Conservation (phyloP, 345 rosid species). For the Lepidium sativum region DNA sequence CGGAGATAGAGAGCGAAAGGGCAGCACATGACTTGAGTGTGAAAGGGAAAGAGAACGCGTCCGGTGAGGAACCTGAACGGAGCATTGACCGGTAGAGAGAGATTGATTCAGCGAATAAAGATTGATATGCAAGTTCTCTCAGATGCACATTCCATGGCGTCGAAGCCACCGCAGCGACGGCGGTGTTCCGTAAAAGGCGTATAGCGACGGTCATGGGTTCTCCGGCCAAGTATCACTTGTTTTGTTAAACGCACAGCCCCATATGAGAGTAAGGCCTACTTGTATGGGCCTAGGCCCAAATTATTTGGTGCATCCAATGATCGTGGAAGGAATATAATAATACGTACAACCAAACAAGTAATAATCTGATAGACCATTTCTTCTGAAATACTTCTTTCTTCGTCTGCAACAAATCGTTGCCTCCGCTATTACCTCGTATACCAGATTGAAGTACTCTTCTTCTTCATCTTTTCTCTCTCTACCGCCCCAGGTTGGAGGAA, state of each 20-base stretch:
- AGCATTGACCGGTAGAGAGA: constrained; percentile 64
- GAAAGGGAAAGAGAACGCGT: constrained; percentile 82
- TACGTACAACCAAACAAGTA: constrained; percentile 6
- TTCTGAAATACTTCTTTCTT: background rate
- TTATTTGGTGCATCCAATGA: background rate
- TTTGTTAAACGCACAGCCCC: background rate
- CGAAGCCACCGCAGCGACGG: constrained; percentile 15
- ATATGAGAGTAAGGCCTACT: background rate
- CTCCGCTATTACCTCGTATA: constrained; percentile 15
- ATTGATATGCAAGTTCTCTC: constrained; percentile 52
- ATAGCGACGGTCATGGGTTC: constrained; percentile 5
- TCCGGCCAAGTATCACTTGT: background rate
- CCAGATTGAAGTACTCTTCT: constrained; percentile 1
- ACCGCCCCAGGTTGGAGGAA: constrained; percentile 13
- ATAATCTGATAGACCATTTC: constrained; percentile 17
- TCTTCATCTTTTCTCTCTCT: background rate
- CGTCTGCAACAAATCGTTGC: constrained; percentile 22
- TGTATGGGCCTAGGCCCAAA: constrained; percentile 13
- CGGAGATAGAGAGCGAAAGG: constrained; percentile 51
- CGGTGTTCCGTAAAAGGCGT: constrained; percentile 6
- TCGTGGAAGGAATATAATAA: background rate
- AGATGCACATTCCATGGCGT: constrained; percentile 60
- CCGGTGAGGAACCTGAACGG: constrained; percentile 52
- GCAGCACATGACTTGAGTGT: constrained; percentile 73
- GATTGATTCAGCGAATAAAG: constrained; percentile 42